These are phyloP conservation scores for Calonectria leucothoes DNA, from an alignment of 2,329 filamentous ascomycete species.

Conservation along the genomic window DNA sequence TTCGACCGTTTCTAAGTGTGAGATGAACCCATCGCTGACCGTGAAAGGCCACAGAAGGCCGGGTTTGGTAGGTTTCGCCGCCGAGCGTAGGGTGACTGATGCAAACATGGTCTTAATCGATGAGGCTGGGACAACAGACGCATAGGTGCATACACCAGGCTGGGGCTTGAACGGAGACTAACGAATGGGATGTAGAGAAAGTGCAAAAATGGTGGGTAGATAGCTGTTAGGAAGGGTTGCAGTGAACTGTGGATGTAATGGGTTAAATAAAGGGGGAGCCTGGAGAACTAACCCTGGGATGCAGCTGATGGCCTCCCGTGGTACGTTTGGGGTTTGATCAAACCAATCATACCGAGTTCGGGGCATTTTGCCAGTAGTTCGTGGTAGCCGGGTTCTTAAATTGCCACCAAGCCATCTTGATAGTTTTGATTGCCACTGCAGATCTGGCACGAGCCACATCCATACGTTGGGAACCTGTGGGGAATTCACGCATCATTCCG, in stretches of 20 bases:
- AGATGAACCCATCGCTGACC: too few relatives aligned
- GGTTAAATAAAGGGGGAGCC: neutral
- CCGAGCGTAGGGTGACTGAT: too few relatives aligned
- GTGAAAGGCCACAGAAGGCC: too few relatives aligned
- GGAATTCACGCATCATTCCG: neutral
- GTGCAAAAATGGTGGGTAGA: neutral
- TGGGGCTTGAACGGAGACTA: too few relatives aligned
- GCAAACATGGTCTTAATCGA: too few relatives aligned
- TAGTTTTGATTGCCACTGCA: neutral
- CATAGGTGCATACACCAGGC: too few relatives aligned
- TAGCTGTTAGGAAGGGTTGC: too few relatives aligned
- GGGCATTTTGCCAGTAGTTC: neutral
- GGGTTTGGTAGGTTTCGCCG: too few relatives aligned
- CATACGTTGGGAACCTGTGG: neutral
- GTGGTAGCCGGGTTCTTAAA: neutral
- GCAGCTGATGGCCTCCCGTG: neutral
- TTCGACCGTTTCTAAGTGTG: too few relatives aligned
- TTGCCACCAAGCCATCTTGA: neutral
- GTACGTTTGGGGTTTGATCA: neutral
- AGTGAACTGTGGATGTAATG: neutral
- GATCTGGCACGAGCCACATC: neutral
- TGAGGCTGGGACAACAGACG: too few relatives aligned
- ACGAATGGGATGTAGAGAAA: neutral
- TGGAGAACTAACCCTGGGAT: too few relatives aligned
- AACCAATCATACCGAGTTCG: neutral